Evolutionary conservation across 768 basidiomycete species (phyloP).

Genomic region (Termitomyces sp.): DNA sequence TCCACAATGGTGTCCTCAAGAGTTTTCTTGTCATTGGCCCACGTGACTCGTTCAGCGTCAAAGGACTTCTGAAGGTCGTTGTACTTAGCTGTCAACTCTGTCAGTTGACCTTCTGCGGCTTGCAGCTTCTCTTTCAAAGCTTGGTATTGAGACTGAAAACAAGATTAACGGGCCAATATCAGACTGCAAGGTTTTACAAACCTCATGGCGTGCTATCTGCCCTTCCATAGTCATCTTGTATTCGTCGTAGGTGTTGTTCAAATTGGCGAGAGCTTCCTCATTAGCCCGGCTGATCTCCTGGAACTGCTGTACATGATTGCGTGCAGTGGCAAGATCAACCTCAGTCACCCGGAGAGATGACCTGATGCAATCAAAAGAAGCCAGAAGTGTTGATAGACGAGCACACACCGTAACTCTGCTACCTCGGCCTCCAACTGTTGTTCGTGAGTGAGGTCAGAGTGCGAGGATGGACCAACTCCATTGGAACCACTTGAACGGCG

Average conservation of each 20-base stretch:
- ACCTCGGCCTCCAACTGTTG: slow-evolving; percentile 82
- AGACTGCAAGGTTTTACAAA: slow-evolving; percentile 23
- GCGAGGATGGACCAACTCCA: slow-evolving; percentile 26
- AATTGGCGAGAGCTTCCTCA: slow-evolving; percentile 65
- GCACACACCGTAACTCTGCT: slow-evolving; percentile 70
- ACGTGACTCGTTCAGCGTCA: slow-evolving; percentile 64
- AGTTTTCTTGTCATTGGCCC: slow-evolving; percentile 74
- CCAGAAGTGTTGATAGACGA: not conserved
- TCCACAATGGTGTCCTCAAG: slow-evolving; percentile 82
- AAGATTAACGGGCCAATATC: not conserved
- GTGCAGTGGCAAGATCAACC: slow-evolving; percentile 67
- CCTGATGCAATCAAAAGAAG: slow-evolving; percentile 29
- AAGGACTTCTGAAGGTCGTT: slow-evolving; percentile 58
- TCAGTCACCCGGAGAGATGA: slow-evolving; percentile 73
- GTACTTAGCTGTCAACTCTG: slow-evolving; percentile 41
- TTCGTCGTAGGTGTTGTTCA: slow-evolving; percentile 74
- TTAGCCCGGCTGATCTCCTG: slow-evolving; percentile 80
- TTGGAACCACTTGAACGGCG: slow-evolving; percentile 41
- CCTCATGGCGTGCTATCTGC: slow-evolving; percentile 64
- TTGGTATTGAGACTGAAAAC: slow-evolving; percentile 52
- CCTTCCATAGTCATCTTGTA: slow-evolving; percentile 70
- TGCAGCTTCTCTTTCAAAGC: slow-evolving; percentile 60
- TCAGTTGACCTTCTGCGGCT: slow-evolving; percentile 47
- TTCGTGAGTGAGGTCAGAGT: slow-evolving; percentile 54
- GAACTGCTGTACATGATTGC: slow-evolving; percentile 77